Percentiles rank a stretch among this genome's conserved stretches.
Conservation (phyloP, 257 asterid genomes). For the Fraxinus cuspidata region DNA sequence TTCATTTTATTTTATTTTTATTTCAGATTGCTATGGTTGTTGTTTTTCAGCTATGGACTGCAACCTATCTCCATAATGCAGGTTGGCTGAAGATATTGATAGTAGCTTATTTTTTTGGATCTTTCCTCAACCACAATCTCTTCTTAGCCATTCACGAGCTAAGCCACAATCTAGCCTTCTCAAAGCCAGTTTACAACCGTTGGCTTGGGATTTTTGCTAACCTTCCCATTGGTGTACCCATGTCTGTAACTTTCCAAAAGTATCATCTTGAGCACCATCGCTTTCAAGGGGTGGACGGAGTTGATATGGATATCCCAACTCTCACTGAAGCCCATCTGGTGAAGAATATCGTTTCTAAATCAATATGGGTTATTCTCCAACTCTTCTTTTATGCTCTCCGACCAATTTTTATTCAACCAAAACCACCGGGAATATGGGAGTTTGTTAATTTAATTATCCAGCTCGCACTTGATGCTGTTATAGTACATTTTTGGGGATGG, state of each 20-base stretch:
- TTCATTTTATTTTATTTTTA: not conserved
- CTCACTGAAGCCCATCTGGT: constrained; percentile 63
- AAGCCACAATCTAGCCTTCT: constrained; percentile 92
- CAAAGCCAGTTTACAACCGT: constrained; percentile 73
- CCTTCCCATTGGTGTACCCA: constrained; percentile 92
- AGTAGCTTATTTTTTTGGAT: constrained; percentile 81
- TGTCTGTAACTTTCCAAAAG: constrained; percentile 96
- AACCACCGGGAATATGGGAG: constrained; percentile 96
- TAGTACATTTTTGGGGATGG: constrained; percentile 81
- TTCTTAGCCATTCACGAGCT: constrained; percentile 94
- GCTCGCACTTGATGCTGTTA: constrained; percentile 56
- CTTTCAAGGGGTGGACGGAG: constrained; percentile 87
- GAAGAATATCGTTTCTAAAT: constrained; percentile 51
- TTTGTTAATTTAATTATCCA: constrained; percentile 64
- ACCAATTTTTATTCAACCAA: constrained; percentile 86
- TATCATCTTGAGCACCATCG: constrained; percentile 98
- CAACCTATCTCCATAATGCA: constrained; percentile 58
- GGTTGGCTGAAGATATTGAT: constrained; percentile 69
- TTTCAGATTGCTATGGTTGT: constrained; percentile 75
- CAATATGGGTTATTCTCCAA: constrained; percentile 78
- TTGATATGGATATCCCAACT: constrained; percentile 89
- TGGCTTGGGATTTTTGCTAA: constrained; percentile 93
- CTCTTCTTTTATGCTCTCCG: constrained; percentile 89
- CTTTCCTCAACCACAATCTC: constrained; percentile 94
- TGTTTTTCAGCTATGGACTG: constrained; percentile 87